These are phyloP conservation scores for Citrus hindsii DNA, from an alignment of 345 rosid species.

Conservation along the genomic window DNA sequence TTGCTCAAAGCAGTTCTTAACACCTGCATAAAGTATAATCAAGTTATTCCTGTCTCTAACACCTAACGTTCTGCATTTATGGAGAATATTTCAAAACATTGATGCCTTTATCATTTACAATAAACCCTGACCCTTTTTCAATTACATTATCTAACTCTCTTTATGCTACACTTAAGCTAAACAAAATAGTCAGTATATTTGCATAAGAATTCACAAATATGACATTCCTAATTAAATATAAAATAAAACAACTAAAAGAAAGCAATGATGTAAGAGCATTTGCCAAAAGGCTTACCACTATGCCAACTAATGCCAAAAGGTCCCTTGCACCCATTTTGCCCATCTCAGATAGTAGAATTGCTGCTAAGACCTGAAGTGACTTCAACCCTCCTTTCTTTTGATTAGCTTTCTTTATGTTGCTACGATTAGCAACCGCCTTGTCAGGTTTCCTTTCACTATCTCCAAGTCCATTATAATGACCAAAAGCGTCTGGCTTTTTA, in stretches of 20 bases:
- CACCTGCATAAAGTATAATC: slow-evolving; percentile 48
- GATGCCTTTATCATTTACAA: not conserved
- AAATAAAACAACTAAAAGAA: not conserved
- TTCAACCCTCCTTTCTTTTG: slow-evolving; percentile 67
- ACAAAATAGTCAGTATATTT: not conserved
- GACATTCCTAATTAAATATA: not conserved
- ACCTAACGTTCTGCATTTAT: not conserved
- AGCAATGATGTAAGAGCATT: not conserved
- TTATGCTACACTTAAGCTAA: not conserved
- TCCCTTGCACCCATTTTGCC: slow-evolving; percentile 86
- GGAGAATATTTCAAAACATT: not conserved
- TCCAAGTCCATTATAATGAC: slow-evolving; percentile 44
- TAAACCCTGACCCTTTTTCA: not conserved
- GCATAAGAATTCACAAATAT: not conserved
- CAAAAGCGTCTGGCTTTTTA: slow-evolving; percentile 36
- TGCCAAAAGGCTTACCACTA: slow-evolving; percentile 55
- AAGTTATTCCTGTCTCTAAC: not conserved
- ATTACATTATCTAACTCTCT: not conserved
- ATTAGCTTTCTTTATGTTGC: slow-evolving; percentile 32
- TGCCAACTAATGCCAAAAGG: slow-evolving; percentile 68
- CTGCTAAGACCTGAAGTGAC: slow-evolving; percentile 74
- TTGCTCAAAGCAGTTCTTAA: slow-evolving; percentile 87
- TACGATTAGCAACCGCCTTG: slow-evolving; percentile 26
- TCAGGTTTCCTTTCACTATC: slow-evolving; percentile 40
- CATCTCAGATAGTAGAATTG: slow-evolving; percentile 77